Evolutionary conservation across 306 rosid genomes (phyloP), one percentile per base, ranked within the genome.

Genomic region (Crotalaria pallida): DNA sequence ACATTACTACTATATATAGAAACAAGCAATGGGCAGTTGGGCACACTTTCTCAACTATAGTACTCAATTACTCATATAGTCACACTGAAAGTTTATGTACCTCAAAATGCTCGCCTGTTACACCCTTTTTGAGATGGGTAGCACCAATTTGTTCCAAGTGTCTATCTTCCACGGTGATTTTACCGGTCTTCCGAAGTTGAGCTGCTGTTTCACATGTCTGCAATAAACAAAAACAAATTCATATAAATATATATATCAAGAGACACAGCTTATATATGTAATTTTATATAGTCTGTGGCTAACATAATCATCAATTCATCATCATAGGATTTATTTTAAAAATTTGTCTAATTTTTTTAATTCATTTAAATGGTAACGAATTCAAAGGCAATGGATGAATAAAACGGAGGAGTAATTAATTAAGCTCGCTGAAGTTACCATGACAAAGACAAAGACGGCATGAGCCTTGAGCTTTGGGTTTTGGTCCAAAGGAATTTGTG

Each of bases 381-480:
- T n/a, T n/a, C n/a, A n/a, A n/a, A n/a, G n/a, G n/a, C n/a, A n/a
- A n/a, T n/a, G n/a, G n/a, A n/a, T n/a, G n/a, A n/a, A n/a, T n/a
- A n/a, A n/a, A n/a, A n/a, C n/a, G n/a, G n/a, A n/a, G n/a, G n/a
- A n/a, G n/a, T n/a, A n/a, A n/a, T n/a, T n/a, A n/a, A n/a, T n/a
- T n/a, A n/a, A n/a, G n/a, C n/a, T n/a, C n/a, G n/a, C n/a, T n/a
- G n/a, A n/a, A 66, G 5, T 81, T 86, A 92, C 97, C 96, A 88
- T 80, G 10, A 87, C 73, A 76, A 90, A 90, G 83, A 93, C 97
- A 63, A 76, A 55, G 59, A 66, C 74, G 61, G 97, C 96, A 78
- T 93, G 98, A 6, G 90, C 27, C 79, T 90, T 90, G 74, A 93
- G 92, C 88, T 93, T 93, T 3, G 91, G 86, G 60, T 90, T 93